phyloP scores from a whole-genome alignment of 305 asterid genomes.

The Fraxinus xanthoxyloides region DNA sequence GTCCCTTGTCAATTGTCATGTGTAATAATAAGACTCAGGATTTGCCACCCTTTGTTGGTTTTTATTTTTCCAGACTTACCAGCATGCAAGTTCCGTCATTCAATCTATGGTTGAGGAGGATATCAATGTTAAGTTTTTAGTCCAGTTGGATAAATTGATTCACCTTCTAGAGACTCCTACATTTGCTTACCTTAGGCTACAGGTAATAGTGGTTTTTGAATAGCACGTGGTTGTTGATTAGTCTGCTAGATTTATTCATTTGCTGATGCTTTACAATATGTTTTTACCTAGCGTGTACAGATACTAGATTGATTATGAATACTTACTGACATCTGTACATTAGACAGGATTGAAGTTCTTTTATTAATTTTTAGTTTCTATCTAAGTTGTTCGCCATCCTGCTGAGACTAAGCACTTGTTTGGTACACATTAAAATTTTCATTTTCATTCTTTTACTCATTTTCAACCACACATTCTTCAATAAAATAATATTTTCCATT shows the following conservation, averaged over 20 bases:
- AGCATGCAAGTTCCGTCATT: conserved; percentile 90
- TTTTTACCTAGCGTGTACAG: background rate
- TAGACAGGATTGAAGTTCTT: background rate
- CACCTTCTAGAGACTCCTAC: conserved; percentile 96
- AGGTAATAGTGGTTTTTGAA: conserved; percentile 43
- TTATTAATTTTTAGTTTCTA: background rate
- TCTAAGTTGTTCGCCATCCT: background rate
- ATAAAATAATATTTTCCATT: too few relatives aligned
- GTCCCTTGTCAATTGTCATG: conserved; percentile 6
- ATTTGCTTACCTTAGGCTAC: conserved; percentile 92
- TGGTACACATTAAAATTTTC: too few relatives aligned
- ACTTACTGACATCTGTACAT: background rate
- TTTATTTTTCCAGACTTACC: conserved; percentile 56
- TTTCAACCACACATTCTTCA: too few relatives aligned
- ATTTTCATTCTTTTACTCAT: too few relatives aligned
- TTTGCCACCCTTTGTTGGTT: conserved; percentile 23
- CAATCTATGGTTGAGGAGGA: conserved; percentile 96
- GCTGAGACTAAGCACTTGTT: too few relatives aligned
- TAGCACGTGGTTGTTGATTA: background rate
- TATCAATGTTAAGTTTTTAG: conserved; percentile 87
- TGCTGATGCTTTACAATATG: background rate
- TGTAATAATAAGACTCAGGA: conserved; percentile 14
- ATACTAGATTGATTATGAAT: background rate
- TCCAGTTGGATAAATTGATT: conserved; percentile 93
- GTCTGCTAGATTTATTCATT: background rate